Evolutionary conservation across 352 stramenopile genomes (phyloP), one percentile per base, ranked within the genome.

Genomic region (Phytophthora tubulina): DNA sequence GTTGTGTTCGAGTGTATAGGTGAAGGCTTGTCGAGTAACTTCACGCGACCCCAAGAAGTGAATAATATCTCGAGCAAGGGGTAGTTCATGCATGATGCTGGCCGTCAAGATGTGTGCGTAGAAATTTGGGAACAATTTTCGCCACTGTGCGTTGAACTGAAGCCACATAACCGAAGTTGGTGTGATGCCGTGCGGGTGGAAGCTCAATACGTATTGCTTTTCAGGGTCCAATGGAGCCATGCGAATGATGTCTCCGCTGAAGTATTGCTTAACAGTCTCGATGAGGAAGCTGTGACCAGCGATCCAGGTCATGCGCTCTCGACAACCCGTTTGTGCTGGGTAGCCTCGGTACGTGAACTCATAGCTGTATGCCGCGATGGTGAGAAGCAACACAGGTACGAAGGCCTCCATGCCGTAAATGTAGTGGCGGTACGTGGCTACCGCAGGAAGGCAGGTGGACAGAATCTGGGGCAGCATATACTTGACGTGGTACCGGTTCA

Each of bases 111-210:
- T 78, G 45, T 81, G 75, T 6, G 84, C 76, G 57, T 91, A 75
- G 32, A 93, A 67, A 35, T 78, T 76, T 0, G 87, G 87, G 69
- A 91, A 92, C 10, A 89, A 52, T 27, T 68, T 57, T 13, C 76
- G 80, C 85, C 85, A 94, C 42, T 84, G 67, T 8, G 84, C 62
- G 3, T 73, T 89, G 60, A 94, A 92, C 59, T 84, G 76, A 4
- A 94, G 72, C 85, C 85, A 94, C 60, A 90, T 84, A 32, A 82
- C 81, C 1, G 87, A 84, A 14, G 81, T 81, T 3, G 87, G 70
- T 70, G 88, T 88, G 56, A 93, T 90, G 8, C 87, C 87, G 49
- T 94, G 87, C 3, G 87, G 87, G 35, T 94, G 87, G 58, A 93
- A 92, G 27, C 77, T 77, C 41, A 93, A 75, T 31, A 94, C 71